A percentile compares a stretch with the other conserved stretches of the same genome.
Evolutionary conservation across 805 yeast species (phyloP).

Genomic region (Candida sphagnicola): DNA sequence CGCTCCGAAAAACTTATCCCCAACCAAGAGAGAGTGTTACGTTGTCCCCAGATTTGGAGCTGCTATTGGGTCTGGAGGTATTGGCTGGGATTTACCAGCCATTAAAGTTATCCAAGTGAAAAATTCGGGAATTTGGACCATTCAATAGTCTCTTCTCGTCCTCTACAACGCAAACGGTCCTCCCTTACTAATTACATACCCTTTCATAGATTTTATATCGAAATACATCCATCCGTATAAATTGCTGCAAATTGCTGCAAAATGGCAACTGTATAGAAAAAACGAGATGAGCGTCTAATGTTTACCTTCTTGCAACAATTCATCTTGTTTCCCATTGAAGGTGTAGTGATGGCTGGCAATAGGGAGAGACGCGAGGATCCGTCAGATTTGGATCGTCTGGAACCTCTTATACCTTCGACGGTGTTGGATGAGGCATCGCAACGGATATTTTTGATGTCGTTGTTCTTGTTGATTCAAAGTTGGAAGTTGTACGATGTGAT

Average conservation of each 20-base stretch:
- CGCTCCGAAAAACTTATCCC: conserved; percentile 65
- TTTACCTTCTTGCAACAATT: too few relatives aligned
- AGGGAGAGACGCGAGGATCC: background rate
- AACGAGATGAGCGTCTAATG: conserved; percentile 2
- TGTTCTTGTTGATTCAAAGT: conserved; percentile 76
- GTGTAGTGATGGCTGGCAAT: background rate
- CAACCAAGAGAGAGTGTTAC: conserved; percentile 77
- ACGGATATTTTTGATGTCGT: conserved; percentile 58
- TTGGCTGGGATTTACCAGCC: conserved; percentile 88
- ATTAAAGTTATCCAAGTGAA: conserved; percentile 72
- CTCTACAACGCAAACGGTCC: too few relatives aligned
- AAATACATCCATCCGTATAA: too few relatives aligned
- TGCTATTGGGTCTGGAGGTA: conserved; percentile 72
- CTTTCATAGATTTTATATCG: too few relatives aligned
- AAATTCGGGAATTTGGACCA: conserved; percentile 64
- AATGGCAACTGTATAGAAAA: conserved; percentile 1
- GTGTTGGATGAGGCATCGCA: conserved; percentile 75
- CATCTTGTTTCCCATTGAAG: conserved; percentile 2
- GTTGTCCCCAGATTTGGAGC: conserved; percentile 92
- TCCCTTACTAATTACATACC: too few relatives aligned
- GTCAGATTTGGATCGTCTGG: conserved; percentile 3
- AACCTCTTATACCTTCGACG: conserved; percentile 54
- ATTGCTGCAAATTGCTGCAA: too few relatives aligned
- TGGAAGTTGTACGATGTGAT: conserved; percentile 76
- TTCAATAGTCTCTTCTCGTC: too few relatives aligned